A percentile compares a stretch with the other conserved stretches of the same genome.
Evolutionary conservation across 441 rosid species (phyloP).

Genomic region (Geranium incanum): DNA sequence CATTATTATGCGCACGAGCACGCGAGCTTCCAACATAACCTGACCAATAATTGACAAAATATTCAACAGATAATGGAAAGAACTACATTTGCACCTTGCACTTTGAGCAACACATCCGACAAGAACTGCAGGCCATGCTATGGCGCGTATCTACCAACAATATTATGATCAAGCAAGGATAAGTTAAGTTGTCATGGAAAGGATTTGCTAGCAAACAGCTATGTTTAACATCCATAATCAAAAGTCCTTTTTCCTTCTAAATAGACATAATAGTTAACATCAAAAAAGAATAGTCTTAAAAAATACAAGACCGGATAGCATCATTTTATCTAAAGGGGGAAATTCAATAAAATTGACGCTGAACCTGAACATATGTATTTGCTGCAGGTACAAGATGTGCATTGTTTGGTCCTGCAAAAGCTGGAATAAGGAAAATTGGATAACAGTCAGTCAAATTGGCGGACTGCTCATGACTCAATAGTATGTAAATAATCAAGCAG

Average conservation of each 20-base stretch:
- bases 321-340: background rate
- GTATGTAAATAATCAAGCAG: slow-evolving; percentile 16
- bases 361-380: slow-evolving; percentile 57
- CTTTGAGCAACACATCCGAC: slow-evolving; percentile 79
- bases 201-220: background rate
- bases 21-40: background rate
- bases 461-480: background rate
- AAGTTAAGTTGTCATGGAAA: background rate
- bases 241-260: too few relatives aligned
- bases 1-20: too few relatives aligned
- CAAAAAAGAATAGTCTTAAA: too few relatives aligned
- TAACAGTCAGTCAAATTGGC: slow-evolving; percentile 14
- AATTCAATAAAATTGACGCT: slow-evolving; percentile 10
- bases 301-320: too few relatives aligned
- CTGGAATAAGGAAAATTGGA: slow-evolving; percentile 32
- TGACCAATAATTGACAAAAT: background rate
- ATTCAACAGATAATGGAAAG: slow-evolving; percentile 9
- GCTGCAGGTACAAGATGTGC: slow-evolving; percentile 52
- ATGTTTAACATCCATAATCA: too few relatives aligned
- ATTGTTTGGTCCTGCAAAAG: slow-evolving; percentile 51
- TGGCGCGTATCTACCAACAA: slow-evolving; percentile 42
- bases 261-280: too few relatives aligned
- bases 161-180: slow-evolving; percentile 10
- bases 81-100: slow-evolving; percentile 46
- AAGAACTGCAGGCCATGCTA: slow-evolving; percentile 56